Evolutionary conservation across 305 asterid genomes (phyloP).

Genomic region (Euphrasia arctica): DNA sequence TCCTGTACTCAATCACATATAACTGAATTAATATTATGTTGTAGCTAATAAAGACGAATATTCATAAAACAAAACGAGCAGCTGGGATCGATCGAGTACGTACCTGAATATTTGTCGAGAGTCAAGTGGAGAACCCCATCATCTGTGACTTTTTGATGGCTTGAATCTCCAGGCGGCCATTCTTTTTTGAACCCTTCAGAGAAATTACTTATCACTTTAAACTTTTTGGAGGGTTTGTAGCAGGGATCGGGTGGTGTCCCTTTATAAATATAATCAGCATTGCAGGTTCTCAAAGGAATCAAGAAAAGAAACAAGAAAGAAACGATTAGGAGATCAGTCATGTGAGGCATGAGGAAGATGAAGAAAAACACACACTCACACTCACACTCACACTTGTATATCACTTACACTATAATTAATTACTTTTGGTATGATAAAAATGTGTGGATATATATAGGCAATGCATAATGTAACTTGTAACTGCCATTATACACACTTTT

Average conservation of each 20-base stretch:
- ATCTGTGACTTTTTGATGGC: neutral
- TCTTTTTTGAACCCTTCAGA: neutral
- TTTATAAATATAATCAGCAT: neutral
- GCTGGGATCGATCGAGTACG: neutral
- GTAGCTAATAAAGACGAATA: too few relatives aligned
- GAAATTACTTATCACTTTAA: neutral
- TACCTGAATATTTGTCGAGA: neutral
- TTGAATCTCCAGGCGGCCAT: neutral
- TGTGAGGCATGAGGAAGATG: neutral
- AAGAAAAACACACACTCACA: too few relatives aligned
- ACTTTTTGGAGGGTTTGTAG: neutral
- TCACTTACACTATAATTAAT: too few relatives aligned
- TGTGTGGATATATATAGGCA: too few relatives aligned
- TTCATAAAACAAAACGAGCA: too few relatives aligned
- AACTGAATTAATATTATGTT: neutral
- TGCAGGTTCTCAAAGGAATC: neutral
- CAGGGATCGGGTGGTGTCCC: neutral
- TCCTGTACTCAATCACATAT: slow-evolving; percentile 37
- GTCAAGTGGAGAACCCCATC: neutral
- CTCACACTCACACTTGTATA: too few relatives aligned
- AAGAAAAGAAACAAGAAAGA: neutral
- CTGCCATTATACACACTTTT: too few relatives aligned
- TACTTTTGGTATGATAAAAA: too few relatives aligned
- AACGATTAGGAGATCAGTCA: neutral
- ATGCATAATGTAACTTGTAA: too few relatives aligned